phyloP scores from a whole-genome alignment of 257 asterid genomes.

The Verbena officinalis region DNA sequence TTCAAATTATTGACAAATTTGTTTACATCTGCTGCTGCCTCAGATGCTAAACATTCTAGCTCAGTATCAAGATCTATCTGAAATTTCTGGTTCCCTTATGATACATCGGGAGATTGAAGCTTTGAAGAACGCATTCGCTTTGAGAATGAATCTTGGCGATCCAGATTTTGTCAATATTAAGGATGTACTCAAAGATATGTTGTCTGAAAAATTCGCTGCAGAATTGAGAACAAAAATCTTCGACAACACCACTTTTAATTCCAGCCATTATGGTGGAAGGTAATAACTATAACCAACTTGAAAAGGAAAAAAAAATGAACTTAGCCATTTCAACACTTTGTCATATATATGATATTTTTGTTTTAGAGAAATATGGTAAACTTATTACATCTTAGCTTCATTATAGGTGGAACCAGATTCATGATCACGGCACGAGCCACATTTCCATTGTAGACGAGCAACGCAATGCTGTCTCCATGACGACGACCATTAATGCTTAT shows the following conservation, averaged over 20 bases:
- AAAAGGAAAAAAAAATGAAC: too few species aligned
- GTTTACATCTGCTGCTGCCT: neutral
- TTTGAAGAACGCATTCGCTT: conserved; percentile 63
- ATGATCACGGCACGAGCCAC: conserved; percentile 79
- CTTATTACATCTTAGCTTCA: neutral
- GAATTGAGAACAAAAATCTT: conserved; percentile 42
- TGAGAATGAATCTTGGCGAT: conserved; percentile 68
- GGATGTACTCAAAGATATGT: conserved; percentile 44
- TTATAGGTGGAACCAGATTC: conserved; percentile 62
- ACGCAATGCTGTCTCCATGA: conserved; percentile 73
- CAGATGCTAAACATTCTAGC: conserved; percentile 69
- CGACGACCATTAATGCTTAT: conserved; percentile 52
- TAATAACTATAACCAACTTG: conserved; percentile 24
- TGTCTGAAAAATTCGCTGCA: conserved; percentile 53
- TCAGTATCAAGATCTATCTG: conserved; percentile 39
- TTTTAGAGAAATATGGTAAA: neutral
- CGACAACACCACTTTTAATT: conserved; percentile 54
- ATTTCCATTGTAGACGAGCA: conserved; percentile 61
- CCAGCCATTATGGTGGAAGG: conserved; percentile 70
- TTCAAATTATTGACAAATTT: too few species aligned
- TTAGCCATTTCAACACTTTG: too few species aligned
- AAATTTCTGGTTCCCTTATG: conserved; percentile 41
- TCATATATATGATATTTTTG: neutral
- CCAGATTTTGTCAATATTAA: conserved; percentile 50
- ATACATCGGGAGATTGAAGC: conserved; percentile 66